Evolutionary conservation across 1,284 basidiomycete genomes (phyloP), one percentile per base, ranked within the genome.

Genomic region (Stereum hirsutum): DNA sequence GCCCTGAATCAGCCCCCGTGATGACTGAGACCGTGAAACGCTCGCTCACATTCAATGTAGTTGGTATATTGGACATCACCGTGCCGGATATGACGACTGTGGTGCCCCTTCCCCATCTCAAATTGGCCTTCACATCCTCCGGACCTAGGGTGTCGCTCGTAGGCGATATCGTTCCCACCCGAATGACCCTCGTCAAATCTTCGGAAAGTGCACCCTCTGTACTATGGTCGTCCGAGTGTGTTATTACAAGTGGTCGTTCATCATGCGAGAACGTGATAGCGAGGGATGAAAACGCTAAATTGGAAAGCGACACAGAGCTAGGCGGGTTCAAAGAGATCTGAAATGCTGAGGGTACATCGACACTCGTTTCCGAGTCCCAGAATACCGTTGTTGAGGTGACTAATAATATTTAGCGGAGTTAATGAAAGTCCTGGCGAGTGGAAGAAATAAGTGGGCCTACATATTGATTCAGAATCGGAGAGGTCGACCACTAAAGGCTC

Each of bases 311-410:
- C 4, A 71, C 59, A 15, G 61, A 49, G 0, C 56, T 49, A 0
- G 78, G 72, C 0, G 79, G 70, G 5, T 69, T 62, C 15, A 90
- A 56, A 10, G 68, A 66, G 4, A 94, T 52, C 55, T 94, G 90
- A 60, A 89, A 93, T 0, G 83, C 72, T 0, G 74, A 74, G 6
- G 63, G 53, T 41, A 80, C 72, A n/a, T 70, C 72, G 4, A 90
- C 71, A 33, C 71, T 67, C 19, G 78, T 72, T 46, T 79, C 70
- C 0, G 72, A 50, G 7, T 68, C 58, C 81, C 86, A 91, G 59
- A 94, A 94, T 0, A 80, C 69, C 1, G 78, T 62, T 17, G 65
- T 69, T 0, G 77, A 71, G 31, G 79, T 66, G 47, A 91, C 89
- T 91, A 49, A 27, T 12, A 39, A 38, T 31, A 17, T 14, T 5